Evolutionary conservation across 768 basidiomycete species (phyloP), one percentile per base, ranked within the genome.

Genomic region (Pleurotus tuoliensis): DNA sequence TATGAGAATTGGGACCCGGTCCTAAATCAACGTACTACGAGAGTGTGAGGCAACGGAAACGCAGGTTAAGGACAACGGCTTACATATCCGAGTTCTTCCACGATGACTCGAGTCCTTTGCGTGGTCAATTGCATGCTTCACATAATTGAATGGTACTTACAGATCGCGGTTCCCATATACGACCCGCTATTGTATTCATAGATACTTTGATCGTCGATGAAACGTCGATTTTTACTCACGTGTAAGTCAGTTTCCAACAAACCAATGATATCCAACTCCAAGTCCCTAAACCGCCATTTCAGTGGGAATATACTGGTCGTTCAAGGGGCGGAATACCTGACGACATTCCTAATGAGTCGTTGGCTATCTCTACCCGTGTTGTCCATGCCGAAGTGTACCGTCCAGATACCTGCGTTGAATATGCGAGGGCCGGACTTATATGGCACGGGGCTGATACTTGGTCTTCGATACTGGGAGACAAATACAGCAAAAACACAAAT

Each of bases 401-500:
- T 92, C 93, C 92, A 95, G 25, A 95, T 92, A 3, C 90, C 93
- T 4, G 88, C 86, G 16, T 84, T 87, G 43, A 94, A 73, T n/a
- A 90, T 77, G 27, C 88, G 75, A 13, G 84, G 77, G 3, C 82
- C 83, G 24, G 83, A 71, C 54, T 83, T 83, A 69, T 82, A 84
- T 3, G 90, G 86, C 22, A 65, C 69, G 0, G 85, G 82, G 15
- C 77, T 67, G 0, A 64, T 55, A 1, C 68, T 66, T 0, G 89
- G 87, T 62, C 81, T 75, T 18, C 76, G 77, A 56, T 82, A 82
- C 5, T 85, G 58, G 2, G 86, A 81, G 13, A 76, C 73, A 9
- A 84, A 66, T 24, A 86, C 67, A 13, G 87, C 83, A 11, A 72
- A 56, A 9, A 82, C 57, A 6, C 79, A 73, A 16, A 82, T 62